Base-by-base conservation (phyloP, 2,329 filamentous ascomycete species). In the Colletotrichum musicola region DNA sequence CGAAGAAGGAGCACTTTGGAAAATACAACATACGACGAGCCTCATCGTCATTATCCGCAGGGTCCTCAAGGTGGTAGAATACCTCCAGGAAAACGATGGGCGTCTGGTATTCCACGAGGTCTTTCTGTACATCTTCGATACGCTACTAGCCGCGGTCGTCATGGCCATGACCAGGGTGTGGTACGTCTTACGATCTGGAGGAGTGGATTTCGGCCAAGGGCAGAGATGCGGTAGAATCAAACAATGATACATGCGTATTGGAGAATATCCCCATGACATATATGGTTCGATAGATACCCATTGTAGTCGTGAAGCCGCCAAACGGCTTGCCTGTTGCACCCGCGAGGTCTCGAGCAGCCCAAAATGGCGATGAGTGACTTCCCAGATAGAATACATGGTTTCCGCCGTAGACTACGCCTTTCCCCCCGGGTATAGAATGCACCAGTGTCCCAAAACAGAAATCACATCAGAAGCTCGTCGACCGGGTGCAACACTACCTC, bases 61-160 rank as follows among this genome's bases (percentile, higher is more conserved):
- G 49, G 69, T 84, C 22, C 83, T 85, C 60, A 78, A 83, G 7
- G 78, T 84, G 1, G 69, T 85, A 4, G 85, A 86, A 71, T 86
- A 86, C 65, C 64, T 79, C 0, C 77, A 82, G 63, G 82, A 82
- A 0, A 76, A 80, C 9, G 71, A 59, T 0, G 82, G 82, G 0
- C 81, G 77, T 16, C 70, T 84, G 0, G 76, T 84, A 38, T 76
- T 74, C 1, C 78, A 82, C 42, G 81, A 84, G 68, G 70, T 74
- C 0, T 81, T 77, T 30, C 72, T 84, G 0, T 84, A 83, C 54
- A 57, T 83, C 12, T 83, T 84, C 51, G 82, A 84, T 64, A 76
- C 80, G 0, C 50, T 75, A 1, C 73, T 79, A 0, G 84, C 84
- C 80, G 74, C 71, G 1, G 4, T 76, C 3, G 81, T 83, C 1